Conservation (phyloP, 805 yeast species). For the Sungouiozyma ichnusensis region DNA sequence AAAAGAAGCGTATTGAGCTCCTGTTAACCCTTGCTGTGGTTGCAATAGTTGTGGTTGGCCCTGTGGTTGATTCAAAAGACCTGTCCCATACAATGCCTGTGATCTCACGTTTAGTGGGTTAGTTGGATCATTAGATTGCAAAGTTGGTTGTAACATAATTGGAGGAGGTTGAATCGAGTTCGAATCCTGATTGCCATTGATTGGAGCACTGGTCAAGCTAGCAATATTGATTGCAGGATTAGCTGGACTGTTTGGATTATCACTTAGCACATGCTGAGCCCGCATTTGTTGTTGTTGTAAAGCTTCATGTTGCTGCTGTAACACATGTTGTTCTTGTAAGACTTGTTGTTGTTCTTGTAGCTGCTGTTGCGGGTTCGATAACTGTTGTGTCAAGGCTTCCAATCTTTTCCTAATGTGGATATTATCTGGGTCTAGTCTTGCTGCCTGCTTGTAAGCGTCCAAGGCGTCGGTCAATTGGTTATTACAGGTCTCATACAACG, state of each 20-base stretch:
- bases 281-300: slow-evolving; percentile 5
- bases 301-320: slow-evolving; percentile 1
- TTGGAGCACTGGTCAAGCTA: slow-evolving; percentile 6
- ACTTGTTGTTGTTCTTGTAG: slow-evolving; percentile 5
- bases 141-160: slow-evolving; percentile 25
- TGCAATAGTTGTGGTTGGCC: slow-evolving; percentile 10
- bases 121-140: slow-evolving; percentile 23
- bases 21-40: slow-evolving; percentile 17
- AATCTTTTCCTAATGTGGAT: slow-evolving; percentile 90
- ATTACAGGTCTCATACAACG: slow-evolving; percentile 92
- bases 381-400: slow-evolving; percentile 60
- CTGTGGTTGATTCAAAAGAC: slow-evolving; percentile 9
- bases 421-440: slow-evolving; percentile 86
- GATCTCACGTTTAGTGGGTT: slow-evolving; percentile 25
- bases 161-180: slow-evolving; percentile 10
- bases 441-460: slow-evolving; percentile 95
- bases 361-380: slow-evolving; percentile 26
- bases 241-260: slow-evolving; percentile 12
- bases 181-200: background rate
- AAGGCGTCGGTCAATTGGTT: slow-evolving; percentile 90
- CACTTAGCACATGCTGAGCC: background rate
- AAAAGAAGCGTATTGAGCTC: slow-evolving; percentile 18
- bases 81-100: slow-evolving; percentile 11
- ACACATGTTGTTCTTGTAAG: slow-evolving; percentile 1
- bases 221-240: slow-evolving; percentile 26